phyloP scores from a whole-genome alignment of 2,329 filamentous ascomycete genomes.

The Aureobasidium uvarum region DNA sequence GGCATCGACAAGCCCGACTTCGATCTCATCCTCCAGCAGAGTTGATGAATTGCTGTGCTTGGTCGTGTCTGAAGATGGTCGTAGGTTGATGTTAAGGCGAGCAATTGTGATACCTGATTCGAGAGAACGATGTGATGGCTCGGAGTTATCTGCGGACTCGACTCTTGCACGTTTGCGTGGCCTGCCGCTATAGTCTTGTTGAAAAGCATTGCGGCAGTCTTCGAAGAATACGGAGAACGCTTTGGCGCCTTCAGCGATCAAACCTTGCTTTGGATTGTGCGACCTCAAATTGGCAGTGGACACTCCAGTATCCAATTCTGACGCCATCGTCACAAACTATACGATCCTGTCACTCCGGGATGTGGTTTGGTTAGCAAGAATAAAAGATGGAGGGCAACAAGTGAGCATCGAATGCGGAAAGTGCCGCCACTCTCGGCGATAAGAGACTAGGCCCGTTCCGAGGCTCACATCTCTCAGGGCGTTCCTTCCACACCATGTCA shows the following conservation, averaged over 20 bases:
- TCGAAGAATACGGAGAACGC: slow-evolving; percentile 14
- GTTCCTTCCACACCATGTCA: not conserved
- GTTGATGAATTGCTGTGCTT: not conserved
- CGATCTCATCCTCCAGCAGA: not conserved
- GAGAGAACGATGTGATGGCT: not conserved
- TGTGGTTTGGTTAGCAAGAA: not conserved
- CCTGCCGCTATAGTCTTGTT: slow-evolving; percentile 2
- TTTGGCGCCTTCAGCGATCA: slow-evolving; percentile 5
- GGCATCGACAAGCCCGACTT: not conserved
- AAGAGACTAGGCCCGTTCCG: not conserved
- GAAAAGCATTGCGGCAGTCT: slow-evolving; percentile 17
- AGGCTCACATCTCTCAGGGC: too few relatives aligned
- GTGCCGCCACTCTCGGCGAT: slow-evolving; percentile 12
- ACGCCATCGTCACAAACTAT: not conserved
- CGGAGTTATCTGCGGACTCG: not conserved
- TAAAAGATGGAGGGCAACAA: slow-evolving; percentile 3
- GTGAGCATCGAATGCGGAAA: slow-evolving; percentile 1
- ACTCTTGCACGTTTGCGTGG: slow-evolving; percentile 24
- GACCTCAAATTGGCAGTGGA: not conserved
- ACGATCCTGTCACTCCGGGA: not conserved
- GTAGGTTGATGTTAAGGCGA: slow-evolving; percentile 7
- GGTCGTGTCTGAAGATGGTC: not conserved
- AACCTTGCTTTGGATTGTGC: not conserved
- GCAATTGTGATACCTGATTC: slow-evolving; percentile 12
- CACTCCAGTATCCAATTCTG: not conserved